These are phyloP conservation scores for Cutaneotrichosporon sp. DNA, from an alignment of 1,284 basidiomycete genomes.

Conservation along the genomic window DNA sequence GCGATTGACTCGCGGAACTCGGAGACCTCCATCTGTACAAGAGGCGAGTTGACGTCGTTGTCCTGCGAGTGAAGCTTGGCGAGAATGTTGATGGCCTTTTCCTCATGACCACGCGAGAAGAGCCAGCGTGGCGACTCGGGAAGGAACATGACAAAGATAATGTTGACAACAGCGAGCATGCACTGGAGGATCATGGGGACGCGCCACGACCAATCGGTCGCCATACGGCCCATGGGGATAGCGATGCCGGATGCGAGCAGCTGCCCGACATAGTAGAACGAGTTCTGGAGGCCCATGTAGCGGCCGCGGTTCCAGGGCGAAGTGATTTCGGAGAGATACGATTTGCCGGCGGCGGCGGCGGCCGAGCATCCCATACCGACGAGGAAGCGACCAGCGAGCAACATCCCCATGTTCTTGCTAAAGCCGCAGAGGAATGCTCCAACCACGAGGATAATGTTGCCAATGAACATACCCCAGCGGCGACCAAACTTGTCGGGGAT, in stretches of 20 bases:
- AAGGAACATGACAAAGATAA: conserved; percentile 54
- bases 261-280: conserved; percentile 59
- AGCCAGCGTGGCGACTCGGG: conserved; percentile 57
- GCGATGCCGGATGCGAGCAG: conserved; percentile 59
- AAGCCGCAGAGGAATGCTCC: conserved; percentile 60
- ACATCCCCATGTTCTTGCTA: conserved; percentile 54
- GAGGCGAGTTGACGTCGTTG: conserved; percentile 57
- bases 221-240: conserved; percentile 57
- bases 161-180: conserved; percentile 57
- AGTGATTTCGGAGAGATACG: conserved; percentile 59
- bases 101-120: conserved; percentile 27
- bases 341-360: conserved; percentile 57
- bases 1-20: conserved; percentile 60
- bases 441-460: conserved; percentile 57
- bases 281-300: conserved; percentile 56
- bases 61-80: conserved; percentile 56
- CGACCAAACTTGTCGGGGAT: conserved; percentile 60
- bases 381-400: conserved; percentile 59
- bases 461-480: conserved; percentile 59
- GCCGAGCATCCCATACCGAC: conserved; percentile 53
- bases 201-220: conserved; percentile 58
- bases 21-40: conserved; percentile 59
- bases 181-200: conserved; percentile 58
- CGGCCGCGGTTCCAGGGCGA: conserved; percentile 58
- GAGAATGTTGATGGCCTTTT: conserved; percentile 26